Percentiles rank a stretch among this genome's conserved stretches.
phyloP scores from a whole-genome alignment of 345 rosid species.

The Euclidium syriacum region DNA sequence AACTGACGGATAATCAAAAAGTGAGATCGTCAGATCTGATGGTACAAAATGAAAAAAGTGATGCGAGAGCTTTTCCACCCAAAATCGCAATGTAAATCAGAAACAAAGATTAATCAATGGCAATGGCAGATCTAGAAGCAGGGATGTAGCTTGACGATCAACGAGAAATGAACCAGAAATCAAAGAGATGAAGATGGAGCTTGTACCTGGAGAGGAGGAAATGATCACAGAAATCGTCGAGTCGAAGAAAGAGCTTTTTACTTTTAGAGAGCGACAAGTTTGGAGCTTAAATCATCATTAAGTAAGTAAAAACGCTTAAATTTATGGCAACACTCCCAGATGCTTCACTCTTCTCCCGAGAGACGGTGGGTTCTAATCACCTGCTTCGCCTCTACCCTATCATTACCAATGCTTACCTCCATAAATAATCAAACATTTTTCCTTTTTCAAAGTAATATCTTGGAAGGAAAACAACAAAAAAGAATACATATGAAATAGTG shows the following conservation, averaged over 20 bases:
- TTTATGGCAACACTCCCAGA: neutral
- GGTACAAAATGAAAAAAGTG: neutral
- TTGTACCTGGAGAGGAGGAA: conserved; percentile 19
- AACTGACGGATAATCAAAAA: neutral
- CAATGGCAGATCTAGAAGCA: conserved; percentile 22
- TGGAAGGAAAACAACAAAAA: no score
- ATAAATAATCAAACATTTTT: no score
- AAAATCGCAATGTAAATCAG: conserved; percentile 1
- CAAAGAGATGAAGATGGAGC: neutral
- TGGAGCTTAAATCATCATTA: neutral
- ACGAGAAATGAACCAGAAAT: neutral
- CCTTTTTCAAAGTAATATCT: neutral
- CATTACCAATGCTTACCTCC: neutral
- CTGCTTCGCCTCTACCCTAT: neutral
- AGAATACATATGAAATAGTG: neutral
- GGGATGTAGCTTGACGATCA: neutral
- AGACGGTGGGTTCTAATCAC: conserved; percentile 12
- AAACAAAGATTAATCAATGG: neutral
- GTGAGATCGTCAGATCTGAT: conserved; percentile 10
- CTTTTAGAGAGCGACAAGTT: neutral
- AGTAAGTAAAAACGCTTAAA: neutral
- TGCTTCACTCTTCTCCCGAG: conserved; percentile 22
- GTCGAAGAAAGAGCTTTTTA: neutral
- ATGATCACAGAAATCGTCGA: conserved; percentile 4
- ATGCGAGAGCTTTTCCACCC: neutral